These are phyloP conservation scores for Wilhelminamyces savonicus DNA, from an alignment of 805 yeast genomes.

Conservation along the genomic window DNA sequence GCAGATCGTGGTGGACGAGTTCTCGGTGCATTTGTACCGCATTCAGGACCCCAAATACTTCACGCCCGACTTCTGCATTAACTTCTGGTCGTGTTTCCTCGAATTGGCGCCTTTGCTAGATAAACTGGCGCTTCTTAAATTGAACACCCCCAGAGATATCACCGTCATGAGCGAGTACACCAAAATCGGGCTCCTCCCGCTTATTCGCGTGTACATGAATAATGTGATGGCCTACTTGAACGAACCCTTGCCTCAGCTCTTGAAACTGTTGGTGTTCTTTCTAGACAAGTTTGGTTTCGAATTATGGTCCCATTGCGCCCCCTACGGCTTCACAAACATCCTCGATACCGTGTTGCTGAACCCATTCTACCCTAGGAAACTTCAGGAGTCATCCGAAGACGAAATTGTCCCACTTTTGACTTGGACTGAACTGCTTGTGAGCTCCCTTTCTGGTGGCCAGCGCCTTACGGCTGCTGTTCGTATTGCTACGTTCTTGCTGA, in stretches of 20 bases:
- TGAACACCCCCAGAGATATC: constrained; percentile 24
- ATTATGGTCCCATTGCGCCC: constrained; percentile 54
- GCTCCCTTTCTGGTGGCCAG: constrained; percentile 42
- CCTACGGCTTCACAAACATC: constrained; percentile 48
- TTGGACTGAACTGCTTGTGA: constrained; percentile 49
- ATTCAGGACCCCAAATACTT: constrained; percentile 50
- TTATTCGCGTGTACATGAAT: constrained; percentile 38
- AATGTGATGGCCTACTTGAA: constrained; percentile 47
- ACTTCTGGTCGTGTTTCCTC: constrained; percentile 43
- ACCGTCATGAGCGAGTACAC: constrained; percentile 20
- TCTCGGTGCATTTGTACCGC: constrained; percentile 41
- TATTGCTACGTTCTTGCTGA: constrained; percentile 43
- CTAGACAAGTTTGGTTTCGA: constrained; percentile 34
- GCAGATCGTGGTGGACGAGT: constrained; percentile 47
- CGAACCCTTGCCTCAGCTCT: constrained; percentile 46
- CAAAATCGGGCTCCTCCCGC: constrained; percentile 28
- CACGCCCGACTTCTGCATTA: constrained; percentile 30
- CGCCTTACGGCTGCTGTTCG: constrained; percentile 48
- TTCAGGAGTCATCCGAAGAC: constrained; percentile 17
- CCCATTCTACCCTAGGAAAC: constrained; percentile 37
- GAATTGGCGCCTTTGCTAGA: constrained; percentile 31
- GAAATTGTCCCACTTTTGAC: constrained; percentile 34
- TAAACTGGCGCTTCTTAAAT: constrained; percentile 23
- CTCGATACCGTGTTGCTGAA: constrained; percentile 56
- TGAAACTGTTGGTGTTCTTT: constrained; percentile 45